Base-by-base conservation (phyloP, 75 land plant genomes). In the Ceratopteris richardii region DNA sequence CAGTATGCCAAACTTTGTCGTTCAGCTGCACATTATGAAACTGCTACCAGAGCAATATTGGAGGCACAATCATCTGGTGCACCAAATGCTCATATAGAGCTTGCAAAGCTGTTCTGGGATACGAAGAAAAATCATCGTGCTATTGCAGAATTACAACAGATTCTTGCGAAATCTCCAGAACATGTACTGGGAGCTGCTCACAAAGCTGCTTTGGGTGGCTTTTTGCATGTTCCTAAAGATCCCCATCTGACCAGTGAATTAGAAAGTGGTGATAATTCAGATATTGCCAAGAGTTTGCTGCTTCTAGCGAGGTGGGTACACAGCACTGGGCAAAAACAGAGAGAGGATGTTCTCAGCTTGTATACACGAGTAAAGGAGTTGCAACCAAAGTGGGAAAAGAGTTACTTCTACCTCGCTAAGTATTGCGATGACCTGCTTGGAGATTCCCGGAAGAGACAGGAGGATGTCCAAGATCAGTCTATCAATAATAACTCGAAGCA, bases 1-100 rank as follows among this genome's bases (percentile, higher is more conserved):
- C 92, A 90, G 62, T 95, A 90, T 75, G 96, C 97, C 56, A 95
- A 95, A 68, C 85, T 95, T 44, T 95, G 99, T 70, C 76, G 99
- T 12, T 70, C 74, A 55, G 87, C 99, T 41, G 99, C 97, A 29
- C 99, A 95, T 53, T 90, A 84, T 77, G 99, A 95, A 51, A 90
- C 97, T 42, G 97, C 99, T 29, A 81, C 72, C 51, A 63, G 88
- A 42, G 99, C 97, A 44, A 95, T 95, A 46, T 61, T 87, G 51
- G 94, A 95, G 71, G 96, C 99, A 17, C 84, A 95, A 44, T 75
- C 88, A 58, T 77, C 83, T 27, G 86, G 92, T 64, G 92, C 92
- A 43, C 74, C 83, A 25, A 86, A 84, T 80, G 97, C 88, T 52
- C 88, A 90, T 71, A 80, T 83, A 63, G 99, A 95, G 70, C 75